Percentiles rank a stretch among this genome's conserved stretches.
phyloP scores from a whole-genome alignment of 1,284 basidiomycete species.

The Puccinia novopanici region DNA sequence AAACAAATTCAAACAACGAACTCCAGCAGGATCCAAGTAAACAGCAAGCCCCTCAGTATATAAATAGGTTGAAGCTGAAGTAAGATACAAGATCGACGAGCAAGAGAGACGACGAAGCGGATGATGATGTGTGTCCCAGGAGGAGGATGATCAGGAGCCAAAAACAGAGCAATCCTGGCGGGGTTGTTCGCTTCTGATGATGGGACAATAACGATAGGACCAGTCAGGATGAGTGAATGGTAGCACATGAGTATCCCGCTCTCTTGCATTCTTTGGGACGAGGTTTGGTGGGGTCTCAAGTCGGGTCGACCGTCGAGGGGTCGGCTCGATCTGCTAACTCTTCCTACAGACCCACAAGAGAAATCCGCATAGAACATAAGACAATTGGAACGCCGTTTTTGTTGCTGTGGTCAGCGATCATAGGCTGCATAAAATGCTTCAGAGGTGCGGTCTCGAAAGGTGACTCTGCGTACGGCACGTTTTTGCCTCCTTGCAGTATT shows the following conservation, averaged over 20 bases:
- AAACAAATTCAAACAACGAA: too few relatives aligned
- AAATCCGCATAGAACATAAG: background rate
- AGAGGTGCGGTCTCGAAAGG: too few relatives aligned
- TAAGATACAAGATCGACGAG: too few relatives aligned
- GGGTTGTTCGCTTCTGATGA: too few relatives aligned
- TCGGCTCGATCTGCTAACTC: background rate
- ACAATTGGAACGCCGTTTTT: background rate
- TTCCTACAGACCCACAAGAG: background rate
- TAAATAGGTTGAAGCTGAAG: too few relatives aligned
- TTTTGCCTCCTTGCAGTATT: background rate
- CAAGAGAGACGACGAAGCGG: too few relatives aligned
- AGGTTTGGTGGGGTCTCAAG: background rate
- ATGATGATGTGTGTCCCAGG: too few relatives aligned
- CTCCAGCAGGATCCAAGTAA: too few relatives aligned
- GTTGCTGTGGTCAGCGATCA: background rate
- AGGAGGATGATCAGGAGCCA: background rate
- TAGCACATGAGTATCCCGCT: background rate
- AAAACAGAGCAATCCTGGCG: background rate
- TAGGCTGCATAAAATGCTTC: too few relatives aligned
- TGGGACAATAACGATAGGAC: too few relatives aligned
- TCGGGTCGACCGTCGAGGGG: background rate
- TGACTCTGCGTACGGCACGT: background rate
- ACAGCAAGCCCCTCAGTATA: too few relatives aligned
- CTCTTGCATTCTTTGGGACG: background rate
- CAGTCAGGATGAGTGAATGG: background rate